Conservation (phyloP, 2,329 filamentous ascomycete species). For the Aspergillus carbonarius region DNA sequence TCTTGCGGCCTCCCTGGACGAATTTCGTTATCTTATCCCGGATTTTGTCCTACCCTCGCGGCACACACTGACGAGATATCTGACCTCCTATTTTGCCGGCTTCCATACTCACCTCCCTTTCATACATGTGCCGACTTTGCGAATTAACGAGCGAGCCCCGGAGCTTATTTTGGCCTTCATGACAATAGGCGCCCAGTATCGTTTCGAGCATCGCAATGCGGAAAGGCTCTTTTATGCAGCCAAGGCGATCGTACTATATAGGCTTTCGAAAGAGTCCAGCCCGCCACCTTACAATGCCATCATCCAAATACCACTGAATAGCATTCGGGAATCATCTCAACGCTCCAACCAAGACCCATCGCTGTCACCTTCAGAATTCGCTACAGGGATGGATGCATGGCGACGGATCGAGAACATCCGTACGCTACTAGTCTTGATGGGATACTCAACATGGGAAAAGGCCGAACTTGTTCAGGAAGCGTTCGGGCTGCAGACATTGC, state of each 20-base stretch:
- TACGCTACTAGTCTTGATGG: constrained; percentile 32
- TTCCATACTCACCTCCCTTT: constrained; percentile 64
- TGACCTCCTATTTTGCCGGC: constrained; percentile 68
- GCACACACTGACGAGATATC: constrained; percentile 65
- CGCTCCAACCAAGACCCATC: constrained; percentile 12
- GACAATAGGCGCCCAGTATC: constrained; percentile 56
- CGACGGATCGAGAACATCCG: constrained; percentile 32
- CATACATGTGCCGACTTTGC: constrained; percentile 66
- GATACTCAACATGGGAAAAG: constrained; percentile 34
- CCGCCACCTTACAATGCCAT: constrained; percentile 13
- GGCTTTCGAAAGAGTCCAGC: constrained; percentile 41
- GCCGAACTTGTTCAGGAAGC: constrained; percentile 34
- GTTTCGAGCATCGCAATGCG: constrained; percentile 47
- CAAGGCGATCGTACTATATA: constrained; percentile 64
- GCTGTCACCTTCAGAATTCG: constrained; percentile 12
- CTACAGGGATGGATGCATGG: constrained; percentile 17
- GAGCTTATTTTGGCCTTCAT: constrained; percentile 68
- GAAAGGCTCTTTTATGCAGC: constrained; percentile 51
- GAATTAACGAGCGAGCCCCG: constrained; percentile 62
- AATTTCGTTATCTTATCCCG: constrained; percentile 17
- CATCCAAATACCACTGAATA: constrained; percentile 22
- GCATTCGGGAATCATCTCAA: constrained; percentile 15
- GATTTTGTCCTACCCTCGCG: constrained; percentile 67
- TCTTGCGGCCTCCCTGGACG: constrained; percentile 6
- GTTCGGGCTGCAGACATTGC: constrained; percentile 30